Evolutionary conservation across 345 rosid genomes (phyloP).

Genomic region (Jatropha curcas): DNA sequence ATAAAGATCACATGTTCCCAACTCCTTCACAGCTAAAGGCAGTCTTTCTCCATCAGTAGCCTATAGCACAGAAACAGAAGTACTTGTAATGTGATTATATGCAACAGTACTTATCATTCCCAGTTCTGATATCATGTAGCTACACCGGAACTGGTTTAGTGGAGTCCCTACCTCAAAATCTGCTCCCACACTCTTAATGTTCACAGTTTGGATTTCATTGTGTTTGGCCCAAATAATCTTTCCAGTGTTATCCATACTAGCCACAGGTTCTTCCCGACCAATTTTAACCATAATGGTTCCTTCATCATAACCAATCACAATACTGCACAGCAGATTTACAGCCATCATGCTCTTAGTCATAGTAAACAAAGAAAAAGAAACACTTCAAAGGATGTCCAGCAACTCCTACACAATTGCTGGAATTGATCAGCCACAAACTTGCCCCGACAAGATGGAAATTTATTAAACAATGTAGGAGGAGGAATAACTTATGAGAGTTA

Average conservation of each 20-base stretch:
- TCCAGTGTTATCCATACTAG: constrained; percentile 99
- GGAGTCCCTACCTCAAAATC: constrained; percentile 74
- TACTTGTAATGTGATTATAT: constrained; percentile 19
- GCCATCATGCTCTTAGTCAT: neutral
- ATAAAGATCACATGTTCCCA: constrained; percentile 99
- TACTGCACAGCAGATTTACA: constrained; percentile 45
- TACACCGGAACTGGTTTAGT: neutral
- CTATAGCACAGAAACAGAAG: constrained; percentile 42
- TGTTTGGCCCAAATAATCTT: constrained; percentile 99
- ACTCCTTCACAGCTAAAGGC: constrained; percentile 95
- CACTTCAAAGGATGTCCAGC: neutral
- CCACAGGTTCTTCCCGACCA: constrained; percentile 96
- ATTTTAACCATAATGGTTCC: constrained; percentile 99
- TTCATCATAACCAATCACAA: constrained; percentile 98
- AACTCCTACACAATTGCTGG: neutral
- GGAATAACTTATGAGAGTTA: neutral
- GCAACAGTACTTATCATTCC: constrained; percentile 12
- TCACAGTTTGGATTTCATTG: constrained; percentile 98
- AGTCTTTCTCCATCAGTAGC: constrained; percentile 97
- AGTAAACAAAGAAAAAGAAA: neutral
- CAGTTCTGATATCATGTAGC: constrained; percentile 13
- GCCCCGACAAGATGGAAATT: neutral
- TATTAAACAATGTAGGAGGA: neutral
- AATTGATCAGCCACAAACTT: neutral
- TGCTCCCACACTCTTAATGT: constrained; percentile 95